Base-by-base conservation (phyloP, 345 rosid genomes). In the Capsella bursapastoris region DNA sequence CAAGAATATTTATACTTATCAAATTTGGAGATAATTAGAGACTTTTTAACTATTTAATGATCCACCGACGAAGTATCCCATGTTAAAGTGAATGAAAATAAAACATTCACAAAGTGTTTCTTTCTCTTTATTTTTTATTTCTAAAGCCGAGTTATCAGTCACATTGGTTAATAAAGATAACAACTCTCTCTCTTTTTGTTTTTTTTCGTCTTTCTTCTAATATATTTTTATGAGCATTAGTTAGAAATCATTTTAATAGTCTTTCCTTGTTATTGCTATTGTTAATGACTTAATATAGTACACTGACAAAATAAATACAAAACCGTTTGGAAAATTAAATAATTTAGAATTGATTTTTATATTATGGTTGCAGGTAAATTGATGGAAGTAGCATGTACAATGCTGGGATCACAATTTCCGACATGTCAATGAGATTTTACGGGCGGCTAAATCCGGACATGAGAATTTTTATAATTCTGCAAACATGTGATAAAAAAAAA, bases 11-110 rank as follows among this genome's bases (percentile, higher is more conserved):
- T 37, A 32, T 28, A 55, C 25, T 22, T 22, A 60, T 55, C 43
- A 45, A 1, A 9, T 44, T 37, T 52, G 51, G 65, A 68, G 27
- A 53, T 68, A 61, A 68, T n/a, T 44, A 34, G 22, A 18, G 57
- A 47, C 35, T 69, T 52, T 34, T 44, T 35, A 55, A 69, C 44
- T 62, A 70, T 44, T 37, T 63, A 70, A 64, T 76, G 18, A 76
- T 48, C 75, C 75, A 76, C 75, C 80, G 71, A 76, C 80, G 66
- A 76, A 76, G 80, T 27, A 76, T 70, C 75, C 75, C 55, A 64
- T 64, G 66, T 64, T 45, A 55, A 29, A 47, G 35, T 16, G 14
- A 75, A 31, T 66, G 5, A 67, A 76, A 76, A 53, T 2, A 8
- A 37, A 2, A 22, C 1, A 22, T 22, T 22, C 41, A 69, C 29